phyloP scores from a whole-genome alignment of 306 rosid genomes.

The Cucurbita maxima region DNA sequence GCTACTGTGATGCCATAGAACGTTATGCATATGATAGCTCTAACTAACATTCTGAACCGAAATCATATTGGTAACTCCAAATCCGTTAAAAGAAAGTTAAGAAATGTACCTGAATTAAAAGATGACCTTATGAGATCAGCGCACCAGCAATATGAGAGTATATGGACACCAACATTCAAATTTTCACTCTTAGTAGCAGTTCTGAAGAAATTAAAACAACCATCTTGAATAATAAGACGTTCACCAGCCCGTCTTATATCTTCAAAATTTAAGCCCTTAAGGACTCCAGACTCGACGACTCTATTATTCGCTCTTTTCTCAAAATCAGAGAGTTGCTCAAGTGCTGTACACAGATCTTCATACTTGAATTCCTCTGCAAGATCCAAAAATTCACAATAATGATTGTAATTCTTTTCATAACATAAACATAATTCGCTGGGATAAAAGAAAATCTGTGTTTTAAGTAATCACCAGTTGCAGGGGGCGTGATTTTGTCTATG shows the following conservation, averaged over 20 bases:
- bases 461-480: slow-evolving; percentile 32
- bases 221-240: slow-evolving; percentile 73
- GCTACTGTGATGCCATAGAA: neutral
- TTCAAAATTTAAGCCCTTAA: slow-evolving; percentile 76
- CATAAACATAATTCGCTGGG: neutral
- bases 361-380: slow-evolving; percentile 56
- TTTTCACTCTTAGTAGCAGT: slow-evolving; percentile 41
- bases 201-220: slow-evolving; percentile 70
- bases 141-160: slow-evolving; percentile 98
- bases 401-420: neutral
- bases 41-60: neutral
- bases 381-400: slow-evolving; percentile 7
- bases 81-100: neutral
- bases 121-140: slow-evolving; percentile 86
- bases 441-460: neutral
- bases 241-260: slow-evolving; percentile 92
- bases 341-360: slow-evolving; percentile 42
- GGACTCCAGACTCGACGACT: slow-evolving; percentile 79
- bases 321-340: slow-evolving; percentile 68
- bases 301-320: slow-evolving; percentile 78
- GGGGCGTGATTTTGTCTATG: slow-evolving; percentile 59
- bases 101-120: slow-evolving; percentile 61
- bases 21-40: neutral
- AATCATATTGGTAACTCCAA: neutral
- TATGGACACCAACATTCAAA: slow-evolving; percentile 55